These are phyloP conservation scores for Penicillium sp. DNA, from an alignment of 2,329 filamentous ascomycete genomes.

Conservation along the genomic window DNA sequence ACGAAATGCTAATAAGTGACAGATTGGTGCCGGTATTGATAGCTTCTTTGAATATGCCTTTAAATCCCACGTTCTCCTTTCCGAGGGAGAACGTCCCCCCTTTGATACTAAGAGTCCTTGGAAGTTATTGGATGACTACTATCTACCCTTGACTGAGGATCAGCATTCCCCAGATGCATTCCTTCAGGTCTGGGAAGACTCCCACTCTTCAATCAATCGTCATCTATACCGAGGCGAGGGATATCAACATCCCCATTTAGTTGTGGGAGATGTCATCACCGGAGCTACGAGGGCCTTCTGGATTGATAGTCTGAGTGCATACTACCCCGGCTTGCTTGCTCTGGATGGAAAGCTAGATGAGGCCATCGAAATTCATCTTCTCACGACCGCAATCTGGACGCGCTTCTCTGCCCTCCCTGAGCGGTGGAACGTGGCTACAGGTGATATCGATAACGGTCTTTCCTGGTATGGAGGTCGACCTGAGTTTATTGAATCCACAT, in stretches of 20 bases:
- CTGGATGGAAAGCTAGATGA: conserved; percentile 88
- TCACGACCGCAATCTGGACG: conserved; percentile 93
- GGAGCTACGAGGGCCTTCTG: conserved; percentile 87
- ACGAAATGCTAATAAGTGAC: conserved; percentile 8
- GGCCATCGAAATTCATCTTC: conserved; percentile 82
- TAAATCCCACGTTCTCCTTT: conserved; percentile 89
- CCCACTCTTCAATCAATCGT: conserved; percentile 82
- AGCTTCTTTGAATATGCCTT: conserved; percentile 98
- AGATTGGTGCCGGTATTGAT: conserved; percentile 91
- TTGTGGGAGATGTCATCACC: conserved; percentile 84
- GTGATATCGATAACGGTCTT: conserved; percentile 80
- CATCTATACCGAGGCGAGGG: conserved; percentile 79
- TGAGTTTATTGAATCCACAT: conserved; percentile 96
- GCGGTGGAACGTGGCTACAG: conserved; percentile 84
- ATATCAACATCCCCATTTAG: conserved; percentile 86
- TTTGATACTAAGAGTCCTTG: conserved; percentile 42
- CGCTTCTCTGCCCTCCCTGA: conserved; percentile 92
- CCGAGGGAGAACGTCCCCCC: conserved; percentile 59
- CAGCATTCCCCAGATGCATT: conserved; percentile 77
- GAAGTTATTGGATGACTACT: conserved; percentile 62
- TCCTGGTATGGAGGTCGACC: conserved; percentile 95
- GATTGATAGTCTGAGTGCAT: conserved; percentile 95
- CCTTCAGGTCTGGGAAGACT: conserved; percentile 77
- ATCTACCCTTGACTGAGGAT: conserved; percentile 61
- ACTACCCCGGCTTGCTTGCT: conserved; percentile 85